A percentile compares a stretch with the other conserved stretches of the same genome.
These are phyloP conservation scores for Fusarium humuli DNA, from an alignment of 2,329 filamentous ascomycete species.

Conservation along the genomic window DNA sequence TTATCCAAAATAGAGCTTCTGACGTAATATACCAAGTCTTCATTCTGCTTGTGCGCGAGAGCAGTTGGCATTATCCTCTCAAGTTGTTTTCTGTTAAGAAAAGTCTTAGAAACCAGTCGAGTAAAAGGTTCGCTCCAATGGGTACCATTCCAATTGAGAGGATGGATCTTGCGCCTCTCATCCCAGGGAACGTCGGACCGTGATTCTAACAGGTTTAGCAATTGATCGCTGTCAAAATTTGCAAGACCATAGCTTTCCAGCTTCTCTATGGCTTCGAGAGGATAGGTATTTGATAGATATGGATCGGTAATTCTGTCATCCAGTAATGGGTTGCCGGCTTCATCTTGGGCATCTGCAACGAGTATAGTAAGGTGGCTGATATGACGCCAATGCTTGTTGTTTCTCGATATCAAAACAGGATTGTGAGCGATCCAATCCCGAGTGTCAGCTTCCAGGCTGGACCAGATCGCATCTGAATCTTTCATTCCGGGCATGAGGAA, in stretches of 20 bases:
- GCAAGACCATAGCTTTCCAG: slow-evolving; percentile 15
- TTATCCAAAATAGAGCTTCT: slow-evolving; percentile 5
- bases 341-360: background rate
- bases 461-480: slow-evolving; percentile 10
- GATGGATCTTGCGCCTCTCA: too few relatives aligned
- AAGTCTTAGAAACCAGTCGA: too few relatives aligned
- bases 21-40: background rate
- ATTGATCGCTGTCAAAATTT: background rate
- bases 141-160: too few relatives aligned
- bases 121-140: too few relatives aligned
- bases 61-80: too few relatives aligned
- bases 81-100: too few relatives aligned
- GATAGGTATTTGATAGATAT: slow-evolving; percentile 16
- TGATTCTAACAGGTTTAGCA: background rate
- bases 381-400: slow-evolving; percentile 2
- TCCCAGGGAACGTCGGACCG: background rate
- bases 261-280: background rate
- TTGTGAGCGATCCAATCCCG: background rate
- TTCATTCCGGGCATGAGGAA: slow-evolving; percentile 8
- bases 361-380: slow-evolving; percentile 2
- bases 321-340: slow-evolving; percentile 8
- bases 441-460: background rate
- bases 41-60: too few relatives aligned
- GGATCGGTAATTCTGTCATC: slow-evolving; percentile 8
- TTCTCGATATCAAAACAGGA: slow-evolving; percentile 6